Evolutionary conservation across 164 flowering plant species (phyloP).

Genomic region (Warburgia ugandensis): DNA sequence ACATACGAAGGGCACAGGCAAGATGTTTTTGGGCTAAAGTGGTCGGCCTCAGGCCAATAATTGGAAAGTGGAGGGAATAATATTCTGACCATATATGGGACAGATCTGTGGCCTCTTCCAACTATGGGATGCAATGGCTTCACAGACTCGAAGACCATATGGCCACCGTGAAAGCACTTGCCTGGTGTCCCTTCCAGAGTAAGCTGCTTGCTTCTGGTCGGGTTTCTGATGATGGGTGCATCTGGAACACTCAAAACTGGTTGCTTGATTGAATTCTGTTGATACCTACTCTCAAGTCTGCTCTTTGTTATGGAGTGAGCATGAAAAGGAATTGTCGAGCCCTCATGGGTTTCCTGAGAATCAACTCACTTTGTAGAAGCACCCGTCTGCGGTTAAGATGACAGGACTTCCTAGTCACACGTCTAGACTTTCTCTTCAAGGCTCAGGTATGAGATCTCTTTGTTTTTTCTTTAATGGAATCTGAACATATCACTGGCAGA

Average conservation of each 20-base stretch:
- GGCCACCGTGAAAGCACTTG: slow-evolving; percentile 62
- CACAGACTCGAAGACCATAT: slow-evolving; percentile 61
- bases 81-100: slow-evolving; percentile 59
- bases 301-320: slow-evolving; percentile 53
- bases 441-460: too few relatives aligned
- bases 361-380: slow-evolving; percentile 60
- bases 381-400: slow-evolving; percentile 61
- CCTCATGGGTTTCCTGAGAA: slow-evolving; percentile 57
- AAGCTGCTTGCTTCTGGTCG: slow-evolving; percentile 60
- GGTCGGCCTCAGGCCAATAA: slow-evolving; percentile 60
- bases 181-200: slow-evolving; percentile 69
- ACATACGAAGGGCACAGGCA: slow-evolving; percentile 49
- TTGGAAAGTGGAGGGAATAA: slow-evolving; percentile 70
- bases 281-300: slow-evolving; percentile 68
- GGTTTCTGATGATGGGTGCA: slow-evolving; percentile 50
- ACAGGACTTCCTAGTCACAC: slow-evolving; percentile 66
- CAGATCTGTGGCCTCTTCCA: slow-evolving; percentile 30
- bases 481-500: too few relatives aligned
- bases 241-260: slow-evolving; percentile 68
- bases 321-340: slow-evolving; percentile 52
- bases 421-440: slow-evolving; percentile 60
- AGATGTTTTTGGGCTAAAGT: slow-evolving; percentile 61
- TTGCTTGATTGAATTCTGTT: slow-evolving; percentile 53
- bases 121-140: slow-evolving; percentile 40
- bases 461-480: too few relatives aligned